A percentile compares a stretch with the other conserved stretches of the same genome.
Evolutionary conservation across 768 basidiomycete genomes (phyloP).

Genomic region (Pulveroboletus ravenelii): DNA sequence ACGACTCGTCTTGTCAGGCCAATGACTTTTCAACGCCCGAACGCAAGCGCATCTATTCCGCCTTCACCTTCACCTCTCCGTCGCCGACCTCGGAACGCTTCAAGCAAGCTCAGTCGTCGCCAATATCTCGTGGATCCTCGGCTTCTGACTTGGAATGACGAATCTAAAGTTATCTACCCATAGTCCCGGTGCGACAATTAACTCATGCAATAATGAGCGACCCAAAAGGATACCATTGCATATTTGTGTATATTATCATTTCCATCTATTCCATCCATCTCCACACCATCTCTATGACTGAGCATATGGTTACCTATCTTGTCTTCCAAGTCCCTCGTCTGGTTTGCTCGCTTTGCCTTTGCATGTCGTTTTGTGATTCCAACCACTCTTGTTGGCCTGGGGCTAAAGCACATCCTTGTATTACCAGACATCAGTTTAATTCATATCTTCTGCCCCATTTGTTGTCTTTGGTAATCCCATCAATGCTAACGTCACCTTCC

Average conservation of each 20-base stretch:
- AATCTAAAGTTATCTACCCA: not conserved
- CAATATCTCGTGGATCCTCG: constrained; percentile 22
- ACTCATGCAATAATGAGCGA: constrained; percentile 7
- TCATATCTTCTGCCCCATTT: constrained; percentile 12
- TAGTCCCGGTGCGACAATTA: not conserved
- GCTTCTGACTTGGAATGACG: constrained; percentile 21
- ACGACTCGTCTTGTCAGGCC: constrained; percentile 62
- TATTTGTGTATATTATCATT: constrained; percentile 32
- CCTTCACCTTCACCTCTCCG: constrained; percentile 77
- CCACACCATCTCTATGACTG: constrained; percentile 22
- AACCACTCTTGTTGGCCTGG: constrained; percentile 24
- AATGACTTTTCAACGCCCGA: constrained; percentile 72
- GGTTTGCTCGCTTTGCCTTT: constrained; percentile 25
- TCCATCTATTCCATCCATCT: constrained; percentile 32
- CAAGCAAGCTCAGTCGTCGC: constrained; percentile 38
- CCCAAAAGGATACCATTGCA: constrained; percentile 28
- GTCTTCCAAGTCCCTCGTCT: constrained; percentile 24
- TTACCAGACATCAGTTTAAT: constrained; percentile 31
- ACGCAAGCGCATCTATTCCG: constrained; percentile 63
- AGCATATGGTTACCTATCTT: constrained; percentile 22
- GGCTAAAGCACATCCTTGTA: constrained; percentile 29
- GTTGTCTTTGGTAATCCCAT: constrained; percentile 2
- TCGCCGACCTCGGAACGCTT: constrained; percentile 56
- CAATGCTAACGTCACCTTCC: constrained; percentile 6
- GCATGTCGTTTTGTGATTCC: constrained; percentile 27